Evolutionary conservation across 2,329 filamentous ascomycete genomes (phyloP).

Genomic region (Domatiomyces globalis): DNA sequence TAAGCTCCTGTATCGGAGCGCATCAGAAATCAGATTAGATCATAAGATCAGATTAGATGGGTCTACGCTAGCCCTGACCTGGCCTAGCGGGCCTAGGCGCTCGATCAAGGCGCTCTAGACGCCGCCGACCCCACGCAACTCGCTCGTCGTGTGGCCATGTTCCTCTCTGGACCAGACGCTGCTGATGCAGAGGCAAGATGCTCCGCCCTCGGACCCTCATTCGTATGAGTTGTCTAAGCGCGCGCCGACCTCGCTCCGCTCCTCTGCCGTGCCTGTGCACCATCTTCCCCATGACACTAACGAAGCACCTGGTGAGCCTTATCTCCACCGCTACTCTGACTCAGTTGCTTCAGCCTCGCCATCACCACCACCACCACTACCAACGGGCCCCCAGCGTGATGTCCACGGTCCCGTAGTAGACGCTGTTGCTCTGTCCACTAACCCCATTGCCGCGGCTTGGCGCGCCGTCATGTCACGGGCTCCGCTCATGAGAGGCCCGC

Average conservation of each 20-base stretch:
- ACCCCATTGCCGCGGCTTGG: conserved; percentile 3
- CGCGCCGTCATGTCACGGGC: conserved; percentile 33
- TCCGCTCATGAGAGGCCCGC: conserved; percentile 46
- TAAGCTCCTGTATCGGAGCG: no score
- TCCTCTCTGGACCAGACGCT: background rate
- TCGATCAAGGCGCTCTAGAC: background rate
- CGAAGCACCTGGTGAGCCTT: background rate
- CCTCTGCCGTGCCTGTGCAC: background rate
- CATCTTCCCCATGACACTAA: background rate
- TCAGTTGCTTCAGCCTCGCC: background rate
- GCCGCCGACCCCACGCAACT: background rate
- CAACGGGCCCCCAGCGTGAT: background rate
- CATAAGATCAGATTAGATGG: background rate
- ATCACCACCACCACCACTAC: background rate
- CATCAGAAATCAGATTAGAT: background rate
- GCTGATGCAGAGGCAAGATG: background rate
- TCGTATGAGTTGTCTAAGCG: background rate
- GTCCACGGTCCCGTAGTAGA: background rate
- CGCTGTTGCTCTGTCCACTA: background rate
- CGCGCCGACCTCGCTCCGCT: background rate
- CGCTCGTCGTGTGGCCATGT: background rate
- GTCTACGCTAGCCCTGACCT: background rate
- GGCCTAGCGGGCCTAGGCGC: background rate
- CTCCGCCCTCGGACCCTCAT: background rate
- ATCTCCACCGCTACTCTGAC: background rate